Conservation (phyloP, 495 filamentous ascomycete genomes). For the Penicillium crystallinum region DNA sequence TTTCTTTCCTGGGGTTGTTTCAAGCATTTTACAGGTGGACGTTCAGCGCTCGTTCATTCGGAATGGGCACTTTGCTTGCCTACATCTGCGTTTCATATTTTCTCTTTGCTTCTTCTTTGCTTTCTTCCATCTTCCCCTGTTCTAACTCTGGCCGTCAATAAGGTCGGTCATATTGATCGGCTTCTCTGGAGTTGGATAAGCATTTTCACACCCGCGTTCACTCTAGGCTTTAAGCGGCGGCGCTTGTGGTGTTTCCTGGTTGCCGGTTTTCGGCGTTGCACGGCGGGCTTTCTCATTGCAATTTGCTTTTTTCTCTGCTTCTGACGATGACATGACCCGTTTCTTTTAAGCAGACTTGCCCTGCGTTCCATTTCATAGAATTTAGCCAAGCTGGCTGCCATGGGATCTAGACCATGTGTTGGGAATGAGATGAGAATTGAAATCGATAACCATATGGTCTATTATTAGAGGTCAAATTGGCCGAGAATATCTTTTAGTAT, state of each 20-base stretch:
- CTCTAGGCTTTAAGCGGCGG: conserved; percentile 29
- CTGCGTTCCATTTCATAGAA: conserved; percentile 3
- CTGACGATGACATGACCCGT: conserved; percentile 19
- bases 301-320: conserved; percentile 8
- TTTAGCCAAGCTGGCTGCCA: conserved; percentile 5
- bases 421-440: not conserved
- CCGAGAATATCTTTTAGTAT: not conserved
- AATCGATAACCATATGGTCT: not conserved
- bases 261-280: conserved; percentile 24
- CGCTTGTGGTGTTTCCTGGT: conserved; percentile 36
- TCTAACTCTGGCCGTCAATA: not conserved
- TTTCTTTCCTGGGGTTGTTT: conserved; percentile 14
- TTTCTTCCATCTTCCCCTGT: not conserved
- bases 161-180: not conserved
- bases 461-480: not conserved
- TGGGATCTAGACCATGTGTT: conserved; percentile 2
- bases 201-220: conserved; percentile 7
- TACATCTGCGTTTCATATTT: conserved; percentile 6
- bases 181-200: not conserved
- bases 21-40: conserved; percentile 21
- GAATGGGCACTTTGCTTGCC: conserved; percentile 5
- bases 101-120: conserved; percentile 1
- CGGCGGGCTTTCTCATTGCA: conserved; percentile 4
- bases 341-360: not conserved
- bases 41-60: conserved; percentile 19